phyloP scores from a whole-genome alignment of 768 basidiomycete genomes.

The Boletus rufocinnamomeus region DNA sequence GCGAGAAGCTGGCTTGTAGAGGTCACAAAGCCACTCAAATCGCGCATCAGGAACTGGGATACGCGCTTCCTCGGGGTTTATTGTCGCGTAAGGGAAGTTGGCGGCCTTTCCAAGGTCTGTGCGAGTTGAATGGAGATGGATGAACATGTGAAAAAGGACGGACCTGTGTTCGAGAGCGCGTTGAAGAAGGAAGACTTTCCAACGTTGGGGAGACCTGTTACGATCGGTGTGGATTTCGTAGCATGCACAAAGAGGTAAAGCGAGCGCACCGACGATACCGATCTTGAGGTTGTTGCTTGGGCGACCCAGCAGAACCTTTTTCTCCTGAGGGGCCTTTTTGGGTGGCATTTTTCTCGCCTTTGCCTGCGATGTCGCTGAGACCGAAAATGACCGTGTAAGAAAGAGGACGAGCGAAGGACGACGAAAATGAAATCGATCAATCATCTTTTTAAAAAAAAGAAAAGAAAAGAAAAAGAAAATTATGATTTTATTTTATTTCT shows the following conservation, averaged over 20 bases:
- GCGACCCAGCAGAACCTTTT: constrained; percentile 84
- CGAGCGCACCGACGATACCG: constrained; percentile 90
- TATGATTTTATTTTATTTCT: background rate
- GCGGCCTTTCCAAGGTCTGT: constrained; percentile 89
- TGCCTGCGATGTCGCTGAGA: constrained; percentile 38
- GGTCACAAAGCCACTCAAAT: constrained; percentile 91
- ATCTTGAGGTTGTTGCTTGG: constrained; percentile 98
- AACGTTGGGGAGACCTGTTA: constrained; percentile 86
- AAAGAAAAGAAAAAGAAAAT: background rate
- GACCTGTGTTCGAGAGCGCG: constrained; percentile 87
- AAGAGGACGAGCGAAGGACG: constrained; percentile 17
- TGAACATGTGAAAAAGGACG: constrained; percentile 21
- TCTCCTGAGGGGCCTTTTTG: constrained; percentile 81
- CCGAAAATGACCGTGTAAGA: constrained; percentile 36
- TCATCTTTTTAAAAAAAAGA: constrained; percentile 31
- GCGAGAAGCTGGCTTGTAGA: constrained; percentile 85
- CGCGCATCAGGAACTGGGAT: constrained; percentile 93
- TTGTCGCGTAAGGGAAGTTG: constrained; percentile 96
- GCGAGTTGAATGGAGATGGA: constrained; percentile 10
- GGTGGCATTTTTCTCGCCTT: constrained; percentile 83
- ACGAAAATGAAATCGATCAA: constrained; percentile 35
- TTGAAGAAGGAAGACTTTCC: constrained; percentile 99
- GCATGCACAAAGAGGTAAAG: background rate
- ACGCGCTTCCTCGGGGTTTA: constrained; percentile 94
- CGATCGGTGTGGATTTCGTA: constrained; percentile 8